phyloP scores from a whole-genome alignment of 164 flowering plant species.

The Berberis vulgaris region DNA sequence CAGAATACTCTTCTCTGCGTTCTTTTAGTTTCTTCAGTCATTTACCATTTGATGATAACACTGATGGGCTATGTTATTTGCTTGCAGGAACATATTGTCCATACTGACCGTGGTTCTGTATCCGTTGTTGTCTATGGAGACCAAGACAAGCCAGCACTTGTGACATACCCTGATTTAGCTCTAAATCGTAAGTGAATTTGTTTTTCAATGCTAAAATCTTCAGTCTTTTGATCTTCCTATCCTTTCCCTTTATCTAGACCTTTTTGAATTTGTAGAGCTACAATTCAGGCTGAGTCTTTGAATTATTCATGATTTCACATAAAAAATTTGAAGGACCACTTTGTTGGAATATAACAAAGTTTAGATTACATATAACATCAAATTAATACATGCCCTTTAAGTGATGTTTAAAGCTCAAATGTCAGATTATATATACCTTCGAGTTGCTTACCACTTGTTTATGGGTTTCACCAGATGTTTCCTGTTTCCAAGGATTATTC shows the following conservation, averaged over 20 bases:
- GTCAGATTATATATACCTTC: not conserved
- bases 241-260: not conserved
- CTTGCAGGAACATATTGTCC: conserved; percentile 62
- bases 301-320: too few species aligned
- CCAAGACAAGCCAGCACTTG: conserved; percentile 77
- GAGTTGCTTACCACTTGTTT: not conserved
- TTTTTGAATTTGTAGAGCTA: too few species aligned
- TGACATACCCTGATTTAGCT: conserved; percentile 93
- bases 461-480: conserved; percentile 47
- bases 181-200: conserved; percentile 56
- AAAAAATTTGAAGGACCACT: too few species aligned
- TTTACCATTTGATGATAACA: not conserved
- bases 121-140: conserved; percentile 84
- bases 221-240: not conserved
- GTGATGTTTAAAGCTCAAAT: not conserved
- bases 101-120: conserved; percentile 64
- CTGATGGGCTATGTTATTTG: conserved; percentile 5
- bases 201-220: not conserved
- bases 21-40: not conserved
- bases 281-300: too few species aligned
- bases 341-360: too few species aligned
- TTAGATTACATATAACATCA: too few species aligned
- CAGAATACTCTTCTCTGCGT: too few species aligned
- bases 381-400: too few species aligned
- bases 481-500: conserved; percentile 85